Base-by-base conservation (phyloP, 2,329 filamentous ascomycete species). In the Phialophora macrospora region DNA sequence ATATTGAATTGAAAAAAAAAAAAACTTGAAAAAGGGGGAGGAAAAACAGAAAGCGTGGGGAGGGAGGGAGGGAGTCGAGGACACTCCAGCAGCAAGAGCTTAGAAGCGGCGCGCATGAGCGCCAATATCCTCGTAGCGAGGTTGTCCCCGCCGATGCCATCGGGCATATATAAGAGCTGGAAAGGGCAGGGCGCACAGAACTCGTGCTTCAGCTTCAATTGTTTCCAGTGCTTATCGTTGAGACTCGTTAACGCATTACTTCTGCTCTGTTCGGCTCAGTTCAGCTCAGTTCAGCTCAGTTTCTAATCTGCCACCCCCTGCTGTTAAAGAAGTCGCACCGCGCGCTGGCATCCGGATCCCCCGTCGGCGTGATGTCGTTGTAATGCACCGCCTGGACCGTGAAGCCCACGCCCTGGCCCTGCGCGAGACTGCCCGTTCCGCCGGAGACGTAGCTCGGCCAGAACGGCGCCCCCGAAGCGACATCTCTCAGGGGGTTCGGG, bases 401-500 rank as follows among this genome's bases (percentile, higher is more conserved):
- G 55, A 65, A 65, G n/a, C 63, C 63, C 3, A 65, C 63, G 4
- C 59, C 59, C n/a, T 62, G 46, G 14, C 52, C 63, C 28, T 55
- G 14, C 4, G 58, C 58, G 28, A 38, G 12, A 32, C 51, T 49
- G 0, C 61, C 55, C 7, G 17, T 6, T 2, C 22, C 63, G 1
- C 59, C 58, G 4, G 58, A 55, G 22, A 60, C 32, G 24, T 65
- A 65, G n/a, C 63, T 65, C 30, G 52, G 55, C 66, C 66, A 68
- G 48, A 60, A 63, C 14, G 66, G 66, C 11, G 66, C 66, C 0
- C 56, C 58, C 12, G 59, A 26, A 28, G 20, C 48, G 12, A 44
- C 38, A 2, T 44, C 38, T 6, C 66, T 44, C 58, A 74, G 52
- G 26, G 64, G 67, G 64, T 78, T 79, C 5, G 77, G 77, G 63